Percentiles rank a stretch among this genome's conserved stretches.
phyloP scores from a whole-genome alignment of 106 monocot genomes.

The Dendrobium chrysotoxum region DNA sequence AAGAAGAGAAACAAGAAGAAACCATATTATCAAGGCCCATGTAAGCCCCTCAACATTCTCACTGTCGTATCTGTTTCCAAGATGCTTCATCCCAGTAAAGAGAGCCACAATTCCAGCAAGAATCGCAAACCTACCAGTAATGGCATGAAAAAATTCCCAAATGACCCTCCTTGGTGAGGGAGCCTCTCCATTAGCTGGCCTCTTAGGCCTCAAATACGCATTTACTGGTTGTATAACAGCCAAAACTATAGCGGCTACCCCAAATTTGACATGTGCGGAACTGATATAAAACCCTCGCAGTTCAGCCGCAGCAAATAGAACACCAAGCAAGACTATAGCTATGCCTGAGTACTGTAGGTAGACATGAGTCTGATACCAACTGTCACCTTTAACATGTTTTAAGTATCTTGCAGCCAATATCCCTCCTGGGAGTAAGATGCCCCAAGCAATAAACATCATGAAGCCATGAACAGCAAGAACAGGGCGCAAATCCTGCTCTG shows the following conservation, averaged over 20 bases:
- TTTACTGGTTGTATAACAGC: constrained; percentile 73
- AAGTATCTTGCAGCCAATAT: constrained; percentile 86
- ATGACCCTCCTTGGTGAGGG: constrained; percentile 47
- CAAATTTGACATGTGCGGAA: constrained; percentile 87
- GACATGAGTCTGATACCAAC: constrained; percentile 78
- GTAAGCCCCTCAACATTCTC: constrained; percentile 74
- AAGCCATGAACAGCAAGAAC: constrained; percentile 95
- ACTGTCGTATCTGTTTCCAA: constrained; percentile 68
- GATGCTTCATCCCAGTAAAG: constrained; percentile 83
- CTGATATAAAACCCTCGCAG: constrained; percentile 69
- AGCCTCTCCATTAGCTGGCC: constrained; percentile 40
- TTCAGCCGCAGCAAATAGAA: constrained; percentile 84
- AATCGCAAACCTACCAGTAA: constrained; percentile 66
- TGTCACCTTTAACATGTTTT: constrained; percentile 77
- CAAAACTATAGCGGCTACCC: constrained; percentile 54
- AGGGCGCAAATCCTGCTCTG: constrained; percentile 74
- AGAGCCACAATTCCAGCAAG: constrained; percentile 62
- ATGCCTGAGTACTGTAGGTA: constrained; percentile 93
- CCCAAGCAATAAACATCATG: constrained; percentile 98
- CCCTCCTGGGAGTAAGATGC: constrained; percentile 80
- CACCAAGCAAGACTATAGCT: constrained; percentile 62
- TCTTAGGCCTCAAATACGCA: constrained; percentile 73
- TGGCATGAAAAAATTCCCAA: constrained; percentile 87
- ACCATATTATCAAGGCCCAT: constrained; percentile 83
- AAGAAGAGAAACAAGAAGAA: constrained; percentile 33